Base-by-base conservation (phyloP, 805 yeast genomes). In the Wickerhamomyces canadensis region DNA sequence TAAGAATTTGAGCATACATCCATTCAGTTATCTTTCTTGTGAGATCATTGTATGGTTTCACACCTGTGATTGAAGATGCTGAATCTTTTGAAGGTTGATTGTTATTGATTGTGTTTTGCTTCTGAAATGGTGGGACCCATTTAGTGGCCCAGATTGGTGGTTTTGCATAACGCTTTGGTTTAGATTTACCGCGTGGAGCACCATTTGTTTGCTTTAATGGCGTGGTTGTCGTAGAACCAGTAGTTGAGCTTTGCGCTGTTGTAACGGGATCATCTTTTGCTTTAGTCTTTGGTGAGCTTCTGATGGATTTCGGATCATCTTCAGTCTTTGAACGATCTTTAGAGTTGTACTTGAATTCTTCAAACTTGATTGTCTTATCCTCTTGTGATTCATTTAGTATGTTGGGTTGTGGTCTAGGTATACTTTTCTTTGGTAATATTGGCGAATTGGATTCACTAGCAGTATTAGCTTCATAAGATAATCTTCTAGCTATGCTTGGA, bases 111-210 rank as follows among this genome's bases (percentile, higher is more conserved):
- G 64, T 3, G 55, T 41, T 27, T 42, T 57, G 59, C 36, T n/a
- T 57, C 33, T 55, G 59, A 10, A 55, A 51, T 5, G 61, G 54
- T 1, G 81, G 80, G 33, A 69, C 61, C 79, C 83, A 85, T 49
- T 78, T 81, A 44, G 71, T 80, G 0, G 96, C 95, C 95, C 95
- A 88, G 5, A 77, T 67, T 5, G 96, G 96, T 4, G 84, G 84
- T 32, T 62, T 66, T 12, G 60, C 59, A 57, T 83, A 83, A 47
- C 84, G 62, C 38, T 60, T 72, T 2, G 93, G 89, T 58, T 80
- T 79, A 4, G 47, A 39, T 7, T 50, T 22, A 29, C 23, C 34
- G 13, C 11, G 31, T 33, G 21, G 29, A 8, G 16, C 27, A 7
- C 30, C 22, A 4, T 31, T 33, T 24, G 57, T 49, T 15, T n/a